These are phyloP conservation scores for Lepiota brunneoincarnata DNA, from an alignment of 768 basidiomycete species.

Conservation along the genomic window DNA sequence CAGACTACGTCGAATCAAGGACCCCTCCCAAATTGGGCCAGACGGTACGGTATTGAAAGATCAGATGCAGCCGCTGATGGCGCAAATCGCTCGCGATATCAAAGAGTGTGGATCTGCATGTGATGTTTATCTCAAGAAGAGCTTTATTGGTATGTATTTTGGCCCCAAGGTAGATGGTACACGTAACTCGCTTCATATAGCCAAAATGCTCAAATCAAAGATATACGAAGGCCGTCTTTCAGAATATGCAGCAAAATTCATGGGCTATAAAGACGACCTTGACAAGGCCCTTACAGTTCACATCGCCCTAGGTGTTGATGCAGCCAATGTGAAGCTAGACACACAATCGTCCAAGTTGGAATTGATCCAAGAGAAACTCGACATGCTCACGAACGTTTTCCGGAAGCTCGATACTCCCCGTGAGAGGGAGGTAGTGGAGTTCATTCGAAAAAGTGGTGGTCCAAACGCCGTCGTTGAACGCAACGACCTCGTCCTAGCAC, in stretches of 20 bases:
- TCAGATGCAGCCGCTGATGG: slow-evolving; percentile 26
- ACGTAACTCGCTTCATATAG: slow-evolving; percentile 17
- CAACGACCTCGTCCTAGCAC: slow-evolving; percentile 28
- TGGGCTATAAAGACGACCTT: slow-evolving; percentile 30
- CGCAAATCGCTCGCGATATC: slow-evolving; percentile 36
- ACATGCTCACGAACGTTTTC: slow-evolving; percentile 36
- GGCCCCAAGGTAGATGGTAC: slow-evolving; percentile 7
- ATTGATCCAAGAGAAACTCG: slow-evolving; percentile 31
- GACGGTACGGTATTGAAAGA: slow-evolving; percentile 30
- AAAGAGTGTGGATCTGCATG: slow-evolving; percentile 41
- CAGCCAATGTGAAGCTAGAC: slow-evolving; percentile 25
- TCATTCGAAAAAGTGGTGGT: slow-evolving; percentile 40
- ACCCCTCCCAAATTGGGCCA: slow-evolving; percentile 21
- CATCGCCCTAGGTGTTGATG: slow-evolving; percentile 34
- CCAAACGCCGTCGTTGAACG: slow-evolving; percentile 29
- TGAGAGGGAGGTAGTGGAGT: slow-evolving; percentile 34
- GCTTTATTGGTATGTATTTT: slow-evolving; percentile 35
- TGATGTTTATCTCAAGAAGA: slow-evolving; percentile 44
- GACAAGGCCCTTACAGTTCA: slow-evolving; percentile 35
- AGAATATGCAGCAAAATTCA: slow-evolving; percentile 29
- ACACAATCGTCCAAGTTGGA: too few species aligned
- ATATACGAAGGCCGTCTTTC: slow-evolving; percentile 38
- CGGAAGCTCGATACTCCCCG: slow-evolving; percentile 35
- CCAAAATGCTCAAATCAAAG: slow-evolving; percentile 31
- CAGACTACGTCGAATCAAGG: slow-evolving; percentile 28